phyloP scores from a whole-genome alignment of 495 filamentous ascomycete species.

The Barbatosphaeria neglecta region DNA sequence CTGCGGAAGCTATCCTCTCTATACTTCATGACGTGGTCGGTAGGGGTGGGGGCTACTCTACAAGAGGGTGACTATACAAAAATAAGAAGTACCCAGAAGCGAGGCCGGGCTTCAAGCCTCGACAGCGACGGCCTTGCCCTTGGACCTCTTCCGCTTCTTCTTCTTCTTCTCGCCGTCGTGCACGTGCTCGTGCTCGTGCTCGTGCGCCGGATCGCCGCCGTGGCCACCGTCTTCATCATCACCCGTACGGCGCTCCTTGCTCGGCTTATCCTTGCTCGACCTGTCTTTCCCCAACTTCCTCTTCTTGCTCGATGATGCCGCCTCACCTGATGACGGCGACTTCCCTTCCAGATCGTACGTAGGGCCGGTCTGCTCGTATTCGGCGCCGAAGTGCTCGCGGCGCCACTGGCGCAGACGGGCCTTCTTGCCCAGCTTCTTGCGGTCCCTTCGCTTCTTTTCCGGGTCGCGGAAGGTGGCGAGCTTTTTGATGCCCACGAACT shows the following conservation, averaged over 20 bases:
- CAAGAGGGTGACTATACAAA: too few relatives aligned
- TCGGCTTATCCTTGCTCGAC: constrained; percentile 3
- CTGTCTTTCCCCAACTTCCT: constrained; percentile 1
- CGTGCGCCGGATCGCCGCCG: constrained; percentile 1
- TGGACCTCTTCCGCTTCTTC: constrained; percentile 38
- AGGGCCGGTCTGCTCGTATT: constrained; percentile 34
- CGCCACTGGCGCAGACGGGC: constrained; percentile 81
- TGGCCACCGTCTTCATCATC: constrained; percentile 1
- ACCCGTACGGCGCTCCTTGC: too few relatives aligned
- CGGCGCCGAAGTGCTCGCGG: constrained; percentile 78
- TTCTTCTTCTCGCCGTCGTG: constrained; percentile 19
- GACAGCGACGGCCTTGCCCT: constrained; percentile 20
- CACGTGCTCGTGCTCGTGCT: background rate
- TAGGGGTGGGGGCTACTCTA: too few relatives aligned
- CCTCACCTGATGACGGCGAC: too few relatives aligned
- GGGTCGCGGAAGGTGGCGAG: constrained; percentile 76
- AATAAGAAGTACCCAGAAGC: too few relatives aligned
- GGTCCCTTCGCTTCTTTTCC: constrained; percentile 79
- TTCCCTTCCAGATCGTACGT: constrained; percentile 31
- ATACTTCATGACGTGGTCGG: too few relatives aligned
- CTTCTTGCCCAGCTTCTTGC: constrained; percentile 84
- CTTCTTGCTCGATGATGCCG: too few relatives aligned
- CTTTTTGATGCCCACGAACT: constrained; percentile 89
- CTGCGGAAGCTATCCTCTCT: too few relatives aligned
- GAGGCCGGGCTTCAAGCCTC: too few relatives aligned